These are phyloP conservation scores for Gremmenia infestans DNA, from an alignment of 2,329 filamentous ascomycete genomes.

Conservation along the genomic window DNA sequence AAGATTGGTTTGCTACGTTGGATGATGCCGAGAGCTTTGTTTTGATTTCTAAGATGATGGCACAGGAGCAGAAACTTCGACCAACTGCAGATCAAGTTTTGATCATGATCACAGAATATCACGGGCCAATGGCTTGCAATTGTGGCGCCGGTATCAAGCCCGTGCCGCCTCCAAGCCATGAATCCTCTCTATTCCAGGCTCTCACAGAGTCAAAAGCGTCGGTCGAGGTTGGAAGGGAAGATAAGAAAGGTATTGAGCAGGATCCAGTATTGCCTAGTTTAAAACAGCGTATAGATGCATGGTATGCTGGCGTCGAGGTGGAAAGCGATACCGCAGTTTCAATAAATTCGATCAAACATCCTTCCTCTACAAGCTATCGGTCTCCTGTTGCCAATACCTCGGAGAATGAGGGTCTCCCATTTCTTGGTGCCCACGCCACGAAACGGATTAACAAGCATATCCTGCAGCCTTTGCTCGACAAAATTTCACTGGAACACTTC, in stretches of 20 bases:
- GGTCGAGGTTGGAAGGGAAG: not conserved
- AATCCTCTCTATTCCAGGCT: no score
- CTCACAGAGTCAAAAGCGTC: no score
- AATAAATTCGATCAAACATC: not conserved
- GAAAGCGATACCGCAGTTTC: not conserved
- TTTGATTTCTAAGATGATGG: constrained; percentile 8
- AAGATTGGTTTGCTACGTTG: constrained; percentile 12
- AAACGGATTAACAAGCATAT: not conserved
- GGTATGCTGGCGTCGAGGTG: not conserved
- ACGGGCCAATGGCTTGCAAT: not conserved
- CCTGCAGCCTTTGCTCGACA: not conserved
- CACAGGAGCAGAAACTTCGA: constrained; percentile 7
- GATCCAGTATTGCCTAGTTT: not conserved
- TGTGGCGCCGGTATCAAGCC: not conserved
- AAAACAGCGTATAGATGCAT: not conserved
- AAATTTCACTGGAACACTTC: not conserved
- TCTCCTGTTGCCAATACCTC: not conserved
- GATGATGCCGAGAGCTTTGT: constrained; percentile 3
- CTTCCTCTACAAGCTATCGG: not conserved
- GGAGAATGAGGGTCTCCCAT: not conserved
- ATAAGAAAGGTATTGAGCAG: not conserved
- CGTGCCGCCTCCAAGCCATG: no score
- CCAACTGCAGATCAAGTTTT: constrained; percentile 7
- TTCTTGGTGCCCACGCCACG: not conserved
- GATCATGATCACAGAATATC: not conserved